phyloP scores from a whole-genome alignment of 164 flowering plant genomes.

The Aristolochia fimbriata region DNA sequence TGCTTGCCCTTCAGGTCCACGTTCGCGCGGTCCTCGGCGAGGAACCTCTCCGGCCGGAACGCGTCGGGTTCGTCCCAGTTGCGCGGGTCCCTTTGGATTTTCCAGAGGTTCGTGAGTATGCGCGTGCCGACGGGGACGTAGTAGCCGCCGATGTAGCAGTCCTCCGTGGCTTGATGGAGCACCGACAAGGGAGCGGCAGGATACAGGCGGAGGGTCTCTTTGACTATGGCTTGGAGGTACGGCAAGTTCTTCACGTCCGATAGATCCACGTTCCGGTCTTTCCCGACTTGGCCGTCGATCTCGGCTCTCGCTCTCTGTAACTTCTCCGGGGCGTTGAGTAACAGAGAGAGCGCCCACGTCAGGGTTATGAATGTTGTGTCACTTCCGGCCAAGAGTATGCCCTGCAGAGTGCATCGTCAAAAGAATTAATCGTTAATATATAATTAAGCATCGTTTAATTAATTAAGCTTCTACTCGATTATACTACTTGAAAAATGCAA shows the following conservation, averaged over 20 bases:
- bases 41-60: conserved; percentile 28
- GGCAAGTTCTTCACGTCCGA: conserved; percentile 2
- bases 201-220: no score
- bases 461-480: no score
- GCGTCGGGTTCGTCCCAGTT: conserved; percentile 21
- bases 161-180: conserved; percentile 11
- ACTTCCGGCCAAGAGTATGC: background rate
- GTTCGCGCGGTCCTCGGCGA: conserved; percentile 8
- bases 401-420: no score
- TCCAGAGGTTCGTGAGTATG: conserved; percentile 23
- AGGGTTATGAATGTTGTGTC: background rate
- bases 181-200: conserved; percentile 4
- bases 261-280: background rate
- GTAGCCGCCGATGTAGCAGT: conserved; percentile 20
- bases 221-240: no score
- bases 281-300: conserved; percentile 1
- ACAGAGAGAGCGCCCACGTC: conserved; percentile 1
- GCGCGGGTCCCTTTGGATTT: conserved; percentile 26
- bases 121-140: conserved; percentile 18
- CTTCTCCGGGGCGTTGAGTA: background rate
- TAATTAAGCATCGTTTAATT: no score
- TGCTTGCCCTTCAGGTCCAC: conserved; percentile 11
- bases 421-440: no score
- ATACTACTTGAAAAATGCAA: no score
- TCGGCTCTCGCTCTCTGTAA: background rate